Conservation (phyloP, 345 rosid species). For the Schrenkiella parvula region DNA sequence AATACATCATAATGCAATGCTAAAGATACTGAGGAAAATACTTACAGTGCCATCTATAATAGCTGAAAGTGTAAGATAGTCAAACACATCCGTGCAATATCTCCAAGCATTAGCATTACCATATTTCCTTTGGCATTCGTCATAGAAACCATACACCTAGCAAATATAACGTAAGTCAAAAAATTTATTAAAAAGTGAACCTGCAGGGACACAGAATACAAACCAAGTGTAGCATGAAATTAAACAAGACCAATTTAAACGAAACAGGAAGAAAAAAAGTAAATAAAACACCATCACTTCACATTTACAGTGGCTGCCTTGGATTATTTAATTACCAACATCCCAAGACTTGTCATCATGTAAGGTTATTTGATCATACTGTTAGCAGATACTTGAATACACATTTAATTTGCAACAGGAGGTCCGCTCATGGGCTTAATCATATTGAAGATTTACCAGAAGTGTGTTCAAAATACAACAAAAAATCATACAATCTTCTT, state of each 20-base stretch:
- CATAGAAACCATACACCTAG: conserved; percentile 98
- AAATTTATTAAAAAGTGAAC: not conserved
- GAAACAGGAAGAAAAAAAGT: not conserved
- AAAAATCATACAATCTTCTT: not conserved
- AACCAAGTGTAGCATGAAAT: not conserved
- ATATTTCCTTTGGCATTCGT: conserved; percentile 98
- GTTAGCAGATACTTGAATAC: not conserved
- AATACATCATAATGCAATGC: not conserved
- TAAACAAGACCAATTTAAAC: not conserved
- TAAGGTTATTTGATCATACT: not conserved
- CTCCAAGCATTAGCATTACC: conserved; percentile 99
- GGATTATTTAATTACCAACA: not conserved
- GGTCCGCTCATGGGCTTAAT: not conserved
- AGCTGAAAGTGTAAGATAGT: conserved; percentile 96
- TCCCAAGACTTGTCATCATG: not conserved
- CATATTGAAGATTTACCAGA: not conserved
- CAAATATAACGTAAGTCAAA: not conserved
- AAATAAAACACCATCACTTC: not conserved
- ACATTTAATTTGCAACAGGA: conserved; percentile 4
- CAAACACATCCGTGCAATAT: conserved; percentile 98
- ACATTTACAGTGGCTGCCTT: not conserved
- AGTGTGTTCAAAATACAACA: not conserved
- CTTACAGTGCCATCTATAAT: conserved; percentile 99
- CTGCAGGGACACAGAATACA: not conserved
- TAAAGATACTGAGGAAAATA: not conserved